Evolutionary conservation across 495 filamentous ascomycete species (phyloP).

Genomic region (Parathielavia hyrcaniae): DNA sequence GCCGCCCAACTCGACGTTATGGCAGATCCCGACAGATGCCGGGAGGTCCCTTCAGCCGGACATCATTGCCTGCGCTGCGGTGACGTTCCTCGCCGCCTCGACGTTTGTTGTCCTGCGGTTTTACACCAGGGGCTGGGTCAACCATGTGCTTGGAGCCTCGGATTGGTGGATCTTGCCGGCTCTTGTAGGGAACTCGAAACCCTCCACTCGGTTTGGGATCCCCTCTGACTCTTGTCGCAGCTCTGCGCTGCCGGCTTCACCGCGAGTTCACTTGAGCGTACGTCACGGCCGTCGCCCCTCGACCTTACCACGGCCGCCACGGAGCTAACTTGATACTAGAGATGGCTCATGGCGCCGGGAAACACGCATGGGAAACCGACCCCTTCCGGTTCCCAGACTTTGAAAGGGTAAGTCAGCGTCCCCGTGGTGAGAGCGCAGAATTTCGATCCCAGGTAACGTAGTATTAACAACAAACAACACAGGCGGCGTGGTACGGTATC

Average conservation of each 20-base stretch:
- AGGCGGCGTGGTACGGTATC: slow-evolving; percentile 28
- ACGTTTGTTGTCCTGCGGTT: slow-evolving; percentile 29
- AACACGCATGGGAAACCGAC: slow-evolving; percentile 26
- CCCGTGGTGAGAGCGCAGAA: not conserved
- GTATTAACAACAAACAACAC: not conserved
- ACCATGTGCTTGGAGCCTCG: slow-evolving; percentile 23
- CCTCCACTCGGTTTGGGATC: not conserved
- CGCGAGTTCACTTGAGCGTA: slow-evolving; percentile 29
- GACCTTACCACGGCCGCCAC: not conserved
- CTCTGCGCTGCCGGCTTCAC: slow-evolving; percentile 26
- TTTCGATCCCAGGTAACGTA: not conserved
- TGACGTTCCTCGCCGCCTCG: slow-evolving; percentile 26
- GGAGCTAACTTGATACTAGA: slow-evolving; percentile 15
- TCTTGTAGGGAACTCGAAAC: slow-evolving; percentile 22
- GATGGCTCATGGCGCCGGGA: slow-evolving; percentile 23
- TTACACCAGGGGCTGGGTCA: slow-evolving; percentile 28
- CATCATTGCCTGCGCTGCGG: slow-evolving; percentile 25
- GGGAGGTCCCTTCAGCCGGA: slow-evolving; percentile 26
- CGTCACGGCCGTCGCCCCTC: too few relatives aligned
- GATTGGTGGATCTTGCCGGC: slow-evolving; percentile 30
- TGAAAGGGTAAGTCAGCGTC: slow-evolving; percentile 18
- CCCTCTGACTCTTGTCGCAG: slow-evolving; percentile 10
- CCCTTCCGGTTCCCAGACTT: slow-evolving; percentile 13
- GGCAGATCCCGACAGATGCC: slow-evolving; percentile 15
- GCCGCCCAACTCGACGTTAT: slow-evolving; percentile 12